phyloP scores from a whole-genome alignment of 208 protist species.

The Trypanosoma platydactyli region DNA sequence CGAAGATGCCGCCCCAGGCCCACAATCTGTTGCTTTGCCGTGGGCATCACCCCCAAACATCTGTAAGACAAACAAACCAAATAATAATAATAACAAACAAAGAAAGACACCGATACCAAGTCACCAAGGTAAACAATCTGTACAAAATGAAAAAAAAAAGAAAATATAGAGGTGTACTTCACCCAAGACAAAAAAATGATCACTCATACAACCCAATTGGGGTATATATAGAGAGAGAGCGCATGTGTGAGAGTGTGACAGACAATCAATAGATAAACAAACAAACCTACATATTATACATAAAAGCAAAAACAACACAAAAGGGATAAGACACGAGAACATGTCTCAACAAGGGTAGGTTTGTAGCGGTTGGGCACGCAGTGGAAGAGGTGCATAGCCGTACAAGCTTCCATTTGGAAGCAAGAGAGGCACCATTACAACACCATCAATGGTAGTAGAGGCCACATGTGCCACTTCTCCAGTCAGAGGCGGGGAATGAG shows the following conservation, averaged over 20 bases:
- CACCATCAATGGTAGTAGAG: background rate
- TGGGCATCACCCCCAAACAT: too few species aligned
- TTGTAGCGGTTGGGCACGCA: background rate
- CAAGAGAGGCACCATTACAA: slow-evolving; percentile 29
- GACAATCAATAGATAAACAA: slow-evolving; percentile 10
- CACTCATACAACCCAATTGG: background rate
- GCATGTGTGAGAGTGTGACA: too few species aligned
- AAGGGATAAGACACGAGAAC: background rate
- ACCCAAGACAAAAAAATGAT: background rate
- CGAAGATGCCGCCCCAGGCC: too few species aligned
- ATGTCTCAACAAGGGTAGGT: background rate
- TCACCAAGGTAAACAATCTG: slow-evolving; percentile 2
- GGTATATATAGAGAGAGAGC: too few species aligned
- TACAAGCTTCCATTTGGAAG: slow-evolving; percentile 21
- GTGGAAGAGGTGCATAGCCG: slow-evolving; percentile 24
- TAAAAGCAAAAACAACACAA: slow-evolving; percentile 8
- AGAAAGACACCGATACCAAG: slow-evolving; percentile 19
- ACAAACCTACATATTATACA: background rate
- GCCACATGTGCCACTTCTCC: background rate
- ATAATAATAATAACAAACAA: slow-evolving; percentile 4
- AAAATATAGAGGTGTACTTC: slow-evolving; percentile 7
- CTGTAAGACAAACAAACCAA: background rate
- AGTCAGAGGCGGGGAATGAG: background rate
- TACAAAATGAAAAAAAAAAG: slow-evolving; percentile 14
- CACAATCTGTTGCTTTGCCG: background rate